phyloP scores from a whole-genome alignment of 768 basidiomycete genomes.

The Pleurotus citrinopileatus region DNA sequence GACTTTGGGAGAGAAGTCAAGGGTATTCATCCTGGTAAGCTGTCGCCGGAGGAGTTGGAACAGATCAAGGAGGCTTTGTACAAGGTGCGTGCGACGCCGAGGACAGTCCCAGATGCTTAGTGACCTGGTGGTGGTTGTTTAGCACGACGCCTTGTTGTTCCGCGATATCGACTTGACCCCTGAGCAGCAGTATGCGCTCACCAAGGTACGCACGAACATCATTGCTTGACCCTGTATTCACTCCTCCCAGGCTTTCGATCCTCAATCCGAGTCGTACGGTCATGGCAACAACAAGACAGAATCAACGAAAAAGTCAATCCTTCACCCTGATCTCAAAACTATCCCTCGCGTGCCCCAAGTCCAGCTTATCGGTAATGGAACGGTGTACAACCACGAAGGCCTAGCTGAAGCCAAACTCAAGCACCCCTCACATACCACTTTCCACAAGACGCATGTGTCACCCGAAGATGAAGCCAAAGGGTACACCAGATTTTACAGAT shows the following conservation, averaged over 20 bases:
- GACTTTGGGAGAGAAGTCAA: constrained; percentile 78
- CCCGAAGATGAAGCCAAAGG: constrained; percentile 73
- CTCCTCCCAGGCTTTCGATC: constrained; percentile 70
- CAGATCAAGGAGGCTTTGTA: constrained; percentile 74
- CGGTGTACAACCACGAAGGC: constrained; percentile 77
- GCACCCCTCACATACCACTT: constrained; percentile 83
- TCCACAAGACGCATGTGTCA: constrained; percentile 79
- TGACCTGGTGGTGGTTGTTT: neutral
- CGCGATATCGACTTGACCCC: constrained; percentile 65
- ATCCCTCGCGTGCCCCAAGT: constrained; percentile 88
- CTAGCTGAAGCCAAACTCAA: constrained; percentile 75
- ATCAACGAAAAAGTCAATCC: constrained; percentile 69
- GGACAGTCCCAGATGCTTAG: too few species aligned
- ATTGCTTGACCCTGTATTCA: neutral
- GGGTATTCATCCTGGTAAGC: constrained; percentile 63
- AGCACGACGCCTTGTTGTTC: constrained; percentile 79
- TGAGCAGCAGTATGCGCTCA: constrained; percentile 81
- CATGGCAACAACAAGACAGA: constrained; percentile 89
- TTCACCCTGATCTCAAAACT: constrained; percentile 88
- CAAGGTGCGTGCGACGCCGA: too few species aligned
- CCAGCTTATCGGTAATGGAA: constrained; percentile 89
- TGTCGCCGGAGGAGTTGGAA: constrained; percentile 58
- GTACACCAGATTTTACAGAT: constrained; percentile 85
- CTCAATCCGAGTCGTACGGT: constrained; percentile 60
- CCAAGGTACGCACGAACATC: constrained; percentile 53